Base-by-base conservation (phyloP, 176 grass and related monocot species). In the Carex kokanica region DNA sequence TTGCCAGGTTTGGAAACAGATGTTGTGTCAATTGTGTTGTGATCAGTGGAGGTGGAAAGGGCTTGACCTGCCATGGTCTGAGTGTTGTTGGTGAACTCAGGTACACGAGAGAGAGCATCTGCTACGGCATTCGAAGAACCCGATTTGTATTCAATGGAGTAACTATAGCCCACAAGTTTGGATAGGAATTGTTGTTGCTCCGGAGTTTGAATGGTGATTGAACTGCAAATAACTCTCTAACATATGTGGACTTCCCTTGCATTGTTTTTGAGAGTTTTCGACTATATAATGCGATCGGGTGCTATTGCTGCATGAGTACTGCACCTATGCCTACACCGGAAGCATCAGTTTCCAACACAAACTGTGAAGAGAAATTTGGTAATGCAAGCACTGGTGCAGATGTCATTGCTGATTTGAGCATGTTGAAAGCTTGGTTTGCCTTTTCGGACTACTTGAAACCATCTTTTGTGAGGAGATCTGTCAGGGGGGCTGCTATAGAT, bases 381-480 rank as follows among this genome's bases (percentile, higher is more conserved):
- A 43, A 18, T 49, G 9, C 58, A 61, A 61, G 20, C 59, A 24
- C 59, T 24, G 68, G 68, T 74, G 68, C 38, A 0, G 29, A 43
- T 34, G 68, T 74, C 43, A 74, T 38, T 8, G 68, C 29, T 74
- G 32, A 49, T 9, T 74, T 74, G 6, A 74, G 68, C 4, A 11
- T 7, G 1, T 15, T 40, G 38, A 74, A 74, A 45, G 29, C 68
- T 23, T 41, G 6, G 23, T 18, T n/a, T 18, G 69, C 34, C 8
- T 16, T 13, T 8, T 74, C 5, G 0, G n/a, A 74, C 69, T 16
- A 74, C 15, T 41, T 41, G 43, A 74, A 74, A 74, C 69, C 69
- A 23, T 74, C 69, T 49, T 74, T 74, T 38, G 69, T 49, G 69
- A 74, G 69, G 16, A 74, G 27, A 45, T 74, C 69, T 45, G 11